phyloP scores from a whole-genome alignment of 495 filamentous ascomycete species.

The Neurospora pannonica region DNA sequence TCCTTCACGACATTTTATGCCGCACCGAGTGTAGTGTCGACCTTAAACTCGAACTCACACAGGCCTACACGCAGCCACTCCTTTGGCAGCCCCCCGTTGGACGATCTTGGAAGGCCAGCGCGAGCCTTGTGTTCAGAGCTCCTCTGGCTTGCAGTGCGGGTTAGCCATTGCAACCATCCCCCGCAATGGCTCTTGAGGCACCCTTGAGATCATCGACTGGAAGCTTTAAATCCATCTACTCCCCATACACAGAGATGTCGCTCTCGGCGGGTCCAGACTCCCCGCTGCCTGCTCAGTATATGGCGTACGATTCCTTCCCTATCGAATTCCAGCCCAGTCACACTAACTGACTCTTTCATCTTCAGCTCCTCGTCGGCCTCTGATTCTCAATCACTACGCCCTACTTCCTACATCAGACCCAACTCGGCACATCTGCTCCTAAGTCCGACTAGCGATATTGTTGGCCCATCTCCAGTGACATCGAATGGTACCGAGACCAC shows the following conservation, averaged over 20 bases:
- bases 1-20: background rate
- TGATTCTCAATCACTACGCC: constrained; percentile 32
- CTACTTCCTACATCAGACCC: constrained; percentile 29
- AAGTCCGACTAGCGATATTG: constrained; percentile 44
- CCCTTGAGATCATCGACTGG: constrained; percentile 45
- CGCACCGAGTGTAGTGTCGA: background rate
- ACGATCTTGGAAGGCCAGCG: background rate
- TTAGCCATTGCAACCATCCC: background rate
- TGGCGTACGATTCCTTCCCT: constrained; percentile 29
- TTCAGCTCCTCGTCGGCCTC: constrained; percentile 30
- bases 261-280: constrained; percentile 45
- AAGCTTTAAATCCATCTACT: constrained; percentile 49
- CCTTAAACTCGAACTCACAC: background rate
- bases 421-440: constrained; percentile 30
- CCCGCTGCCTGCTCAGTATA: constrained; percentile 36
- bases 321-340: background rate
- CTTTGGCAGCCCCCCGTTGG: background rate
- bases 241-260: constrained; percentile 49
- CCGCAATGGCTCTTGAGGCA: constrained; percentile 50
- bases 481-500: constrained; percentile 64
- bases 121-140: background rate
- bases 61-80: background rate
- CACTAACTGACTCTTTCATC: constrained; percentile 9
- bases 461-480: constrained; percentile 68
- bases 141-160: background rate